Base-by-base conservation (phyloP, 2,329 filamentous ascomycete species). In the Nakataea oryzae region DNA sequence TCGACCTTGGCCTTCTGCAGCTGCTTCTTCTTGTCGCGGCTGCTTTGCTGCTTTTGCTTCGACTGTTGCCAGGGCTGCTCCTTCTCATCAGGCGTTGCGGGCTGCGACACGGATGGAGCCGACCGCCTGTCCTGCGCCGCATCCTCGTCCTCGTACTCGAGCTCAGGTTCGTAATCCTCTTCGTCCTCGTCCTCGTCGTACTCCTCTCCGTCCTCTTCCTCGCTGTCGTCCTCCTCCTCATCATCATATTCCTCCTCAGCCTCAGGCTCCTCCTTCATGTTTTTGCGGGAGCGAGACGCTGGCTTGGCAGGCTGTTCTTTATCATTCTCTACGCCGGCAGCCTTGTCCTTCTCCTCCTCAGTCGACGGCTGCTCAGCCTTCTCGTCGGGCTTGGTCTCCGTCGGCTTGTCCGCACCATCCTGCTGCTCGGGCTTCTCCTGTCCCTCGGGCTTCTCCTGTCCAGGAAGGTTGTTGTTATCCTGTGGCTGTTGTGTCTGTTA, bases 21-120 rank as follows among this genome's bases (percentile, higher is more conserved):
- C 59, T 69, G 65, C n/a, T 66, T 67, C 57, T 69, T 64, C 61
- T 71, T 65, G 27, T 61, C 60, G 62, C 63, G 58, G 62, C 66
- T 56, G 54, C 64, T 63, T 57, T 68, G 66, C 27, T 64, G 63
- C 63, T 71, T 66, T 60, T 71, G 65, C 57, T 69, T 64, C 55
- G 65, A 64, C 67, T 71, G 69, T 64, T 68, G 71, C 65, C 68
- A 69, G 29, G 70, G 69, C 64, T 73, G 69, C 32, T 72, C 68
- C 60, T 70, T 69, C 59, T 70, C 69, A 12, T 26, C 57, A 60
- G 71, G 72, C 0, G 72, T 73, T 30, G 71, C 64, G 0, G 71
- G 71, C 62, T 71, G 69, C 3, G 70, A 71, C 1, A 69, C 67
- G 0, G 66, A 60, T 0, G 69, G 69, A 4, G 69, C 69, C 14